Percentiles rank a stretch among this genome's conserved stretches.
Conservation (phyloP, 192 early-diverging fungal species). For the Coemansia aciculifera region DNA sequence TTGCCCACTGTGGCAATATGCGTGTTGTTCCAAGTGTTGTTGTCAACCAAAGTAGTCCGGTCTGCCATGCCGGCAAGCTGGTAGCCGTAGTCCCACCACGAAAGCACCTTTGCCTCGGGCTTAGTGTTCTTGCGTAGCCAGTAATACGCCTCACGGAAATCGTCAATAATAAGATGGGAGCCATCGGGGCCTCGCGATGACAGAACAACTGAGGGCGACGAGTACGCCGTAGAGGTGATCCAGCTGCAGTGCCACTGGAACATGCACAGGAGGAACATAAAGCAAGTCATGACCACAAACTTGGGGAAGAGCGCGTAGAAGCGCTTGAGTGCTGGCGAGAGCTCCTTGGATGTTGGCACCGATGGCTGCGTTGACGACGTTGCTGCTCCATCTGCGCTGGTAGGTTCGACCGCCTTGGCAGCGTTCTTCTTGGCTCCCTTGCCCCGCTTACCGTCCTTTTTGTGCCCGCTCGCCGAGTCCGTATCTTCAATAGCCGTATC, state of each 20-base stretch:
- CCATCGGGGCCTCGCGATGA: conserved; percentile 87
- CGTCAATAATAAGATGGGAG: conserved; percentile 94
- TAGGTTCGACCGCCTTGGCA: not conserved
- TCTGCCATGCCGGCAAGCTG: conserved; percentile 99
- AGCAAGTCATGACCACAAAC: conserved; percentile 60
- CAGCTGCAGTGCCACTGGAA: conserved; percentile 99
- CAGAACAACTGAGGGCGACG: conserved; percentile 97
- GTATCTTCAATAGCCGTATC: conserved; percentile 2
- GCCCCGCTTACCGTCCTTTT: conserved; percentile 38
- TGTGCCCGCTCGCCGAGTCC: conserved; percentile 3
- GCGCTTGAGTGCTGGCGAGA: conserved; percentile 19
- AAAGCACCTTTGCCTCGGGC: conserved; percentile 90
- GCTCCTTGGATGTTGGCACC: not conserved
- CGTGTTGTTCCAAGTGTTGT: conserved; percentile 99
- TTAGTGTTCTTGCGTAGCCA: conserved; percentile 98
- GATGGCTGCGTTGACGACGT: not conserved
- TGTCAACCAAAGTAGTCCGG: conserved; percentile 95
- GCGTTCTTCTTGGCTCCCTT: conserved; percentile 5
- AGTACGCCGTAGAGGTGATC: conserved; percentile 98
- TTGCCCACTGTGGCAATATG: conserved; percentile 99
- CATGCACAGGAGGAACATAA: conserved; percentile 75
- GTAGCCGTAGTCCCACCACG: conserved; percentile 99
- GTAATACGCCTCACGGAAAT: conserved; percentile 99
- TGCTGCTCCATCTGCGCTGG: not conserved
- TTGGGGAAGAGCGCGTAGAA: conserved; percentile 27